Percentiles rank a stretch among this genome's conserved stretches.
Conservation (phyloP, 2,329 filamentous ascomycete genomes). For the Anthostomella pinea region DNA sequence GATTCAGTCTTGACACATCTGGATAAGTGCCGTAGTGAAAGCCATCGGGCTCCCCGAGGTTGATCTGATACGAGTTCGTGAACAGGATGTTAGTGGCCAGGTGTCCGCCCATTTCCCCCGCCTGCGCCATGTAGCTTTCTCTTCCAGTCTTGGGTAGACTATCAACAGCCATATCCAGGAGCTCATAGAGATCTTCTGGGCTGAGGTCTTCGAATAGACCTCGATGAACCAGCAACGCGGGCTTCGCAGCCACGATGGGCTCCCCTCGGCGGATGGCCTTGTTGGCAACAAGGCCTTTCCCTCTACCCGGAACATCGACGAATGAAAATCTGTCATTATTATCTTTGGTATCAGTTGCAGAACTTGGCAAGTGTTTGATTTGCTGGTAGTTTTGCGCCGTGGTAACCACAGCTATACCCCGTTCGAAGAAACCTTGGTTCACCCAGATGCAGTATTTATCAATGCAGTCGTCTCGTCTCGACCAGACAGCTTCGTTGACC, state of each 20-base stretch:
- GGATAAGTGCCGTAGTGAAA: slow-evolving; percentile 32
- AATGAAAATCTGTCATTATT: slow-evolving; percentile 6
- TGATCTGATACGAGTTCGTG: slow-evolving; percentile 27
- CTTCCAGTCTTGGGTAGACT: slow-evolving; percentile 15
- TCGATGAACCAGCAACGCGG: slow-evolving; percentile 23
- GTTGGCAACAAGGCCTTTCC: slow-evolving; percentile 22
- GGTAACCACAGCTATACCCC: slow-evolving; percentile 17
- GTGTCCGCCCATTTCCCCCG: slow-evolving; percentile 23
- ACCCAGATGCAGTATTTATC: slow-evolving; percentile 19
- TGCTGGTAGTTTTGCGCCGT: slow-evolving; percentile 12
- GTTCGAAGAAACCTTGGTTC: slow-evolving; percentile 11
- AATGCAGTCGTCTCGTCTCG: slow-evolving; percentile 10
- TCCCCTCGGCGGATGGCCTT: slow-evolving; percentile 20
- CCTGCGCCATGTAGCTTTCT: slow-evolving; percentile 19
- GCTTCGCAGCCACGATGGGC: slow-evolving; percentile 20
- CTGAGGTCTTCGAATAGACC: slow-evolving; percentile 18
- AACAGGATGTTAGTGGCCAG: slow-evolving; percentile 24
- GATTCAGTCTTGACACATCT: slow-evolving; percentile 38
- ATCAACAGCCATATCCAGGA: slow-evolving; percentile 22
- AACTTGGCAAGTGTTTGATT: slow-evolving; percentile 6
- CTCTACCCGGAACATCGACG: slow-evolving; percentile 19
- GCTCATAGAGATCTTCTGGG: slow-evolving; percentile 13
- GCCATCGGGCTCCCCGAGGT: slow-evolving; percentile 10
- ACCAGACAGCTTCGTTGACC: slow-evolving; percentile 5
- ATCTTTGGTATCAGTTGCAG: slow-evolving; percentile 1